phyloP scores from a whole-genome alignment of 768 basidiomycete genomes.

The Boletus subcaerulescens region DNA sequence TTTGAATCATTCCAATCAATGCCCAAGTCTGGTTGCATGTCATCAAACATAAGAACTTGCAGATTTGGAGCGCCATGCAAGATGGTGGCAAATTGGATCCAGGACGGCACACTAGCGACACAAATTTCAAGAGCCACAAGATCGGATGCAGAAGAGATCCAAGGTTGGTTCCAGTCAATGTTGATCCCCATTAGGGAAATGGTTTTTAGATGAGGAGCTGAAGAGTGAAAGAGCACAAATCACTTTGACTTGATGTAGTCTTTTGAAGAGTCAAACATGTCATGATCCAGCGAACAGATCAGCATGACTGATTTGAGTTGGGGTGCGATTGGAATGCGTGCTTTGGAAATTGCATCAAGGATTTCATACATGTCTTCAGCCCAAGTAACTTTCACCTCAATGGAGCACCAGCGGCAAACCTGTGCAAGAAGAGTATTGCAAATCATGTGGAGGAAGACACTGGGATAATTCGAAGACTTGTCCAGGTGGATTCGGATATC shows the following conservation, averaged over 20 bases:
- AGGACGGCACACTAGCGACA: neutral
- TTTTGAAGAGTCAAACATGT: neutral
- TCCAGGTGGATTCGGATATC: neutral
- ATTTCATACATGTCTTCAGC: accelerated
- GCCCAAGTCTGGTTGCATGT: too few species aligned
- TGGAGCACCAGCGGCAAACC: neutral
- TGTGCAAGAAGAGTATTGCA: neutral
- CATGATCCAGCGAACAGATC: too few species aligned
- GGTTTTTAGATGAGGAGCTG: neutral
- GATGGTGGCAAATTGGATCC: neutral
- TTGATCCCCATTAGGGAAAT: neutral
- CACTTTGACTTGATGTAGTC: too few species aligned
- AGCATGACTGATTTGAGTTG: neutral
- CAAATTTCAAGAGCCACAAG: neutral
- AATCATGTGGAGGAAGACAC: neutral
- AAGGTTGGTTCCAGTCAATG: neutral
- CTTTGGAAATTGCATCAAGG: neutral
- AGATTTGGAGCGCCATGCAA: neutral
- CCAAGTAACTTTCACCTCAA: neutral
- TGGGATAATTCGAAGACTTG: accelerated
- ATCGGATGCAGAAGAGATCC: neutral
- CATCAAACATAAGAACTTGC: neutral
- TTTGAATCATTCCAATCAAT: too few species aligned
- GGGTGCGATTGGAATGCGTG: neutral
- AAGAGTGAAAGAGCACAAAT: neutral